Evolutionary conservation across 257 asterid species (phyloP).

Genomic region (Plantago ovata): DNA sequence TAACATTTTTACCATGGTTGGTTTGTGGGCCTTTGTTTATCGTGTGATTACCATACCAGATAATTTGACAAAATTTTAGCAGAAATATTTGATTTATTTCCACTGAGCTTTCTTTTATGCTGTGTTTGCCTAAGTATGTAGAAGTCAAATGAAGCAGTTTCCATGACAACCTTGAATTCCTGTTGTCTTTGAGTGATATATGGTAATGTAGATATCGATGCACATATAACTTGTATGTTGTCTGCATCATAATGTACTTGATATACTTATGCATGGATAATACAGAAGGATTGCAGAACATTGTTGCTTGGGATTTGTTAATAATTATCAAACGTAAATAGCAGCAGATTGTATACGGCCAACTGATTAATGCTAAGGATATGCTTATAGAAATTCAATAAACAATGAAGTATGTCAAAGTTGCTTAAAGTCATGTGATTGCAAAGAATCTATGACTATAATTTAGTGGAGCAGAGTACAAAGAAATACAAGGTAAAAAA

Average conservation of each 20-base stretch:
- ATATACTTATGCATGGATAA: not conserved
- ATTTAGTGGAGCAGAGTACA: no score
- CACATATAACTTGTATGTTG: not conserved
- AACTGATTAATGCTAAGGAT: no score
- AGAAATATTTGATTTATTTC: not conserved
- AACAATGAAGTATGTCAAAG: no score
- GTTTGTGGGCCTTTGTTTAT: not conserved
- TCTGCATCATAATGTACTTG: slow-evolving; percentile 9
- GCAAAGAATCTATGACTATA: no score
- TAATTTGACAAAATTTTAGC: not conserved
- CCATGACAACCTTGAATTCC: slow-evolving; percentile 4
- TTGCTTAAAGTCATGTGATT: no score
- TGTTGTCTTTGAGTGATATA: not conserved
- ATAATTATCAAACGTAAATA: no score
- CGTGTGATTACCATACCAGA: not conserved
- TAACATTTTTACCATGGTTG: not conserved
- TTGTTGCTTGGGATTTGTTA: no score
- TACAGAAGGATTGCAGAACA: no score
- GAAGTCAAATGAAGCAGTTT: slow-evolving; percentile 1
- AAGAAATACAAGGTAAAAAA: no score
- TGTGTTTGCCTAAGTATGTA: not conserved
- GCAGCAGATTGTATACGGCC: no score
- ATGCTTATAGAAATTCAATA: no score
- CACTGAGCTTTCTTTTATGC: not conserved
- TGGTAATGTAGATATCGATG: not conserved